phyloP scores from a whole-genome alignment of 1,139 yeast species.

The Candida glucosophila region DNA sequence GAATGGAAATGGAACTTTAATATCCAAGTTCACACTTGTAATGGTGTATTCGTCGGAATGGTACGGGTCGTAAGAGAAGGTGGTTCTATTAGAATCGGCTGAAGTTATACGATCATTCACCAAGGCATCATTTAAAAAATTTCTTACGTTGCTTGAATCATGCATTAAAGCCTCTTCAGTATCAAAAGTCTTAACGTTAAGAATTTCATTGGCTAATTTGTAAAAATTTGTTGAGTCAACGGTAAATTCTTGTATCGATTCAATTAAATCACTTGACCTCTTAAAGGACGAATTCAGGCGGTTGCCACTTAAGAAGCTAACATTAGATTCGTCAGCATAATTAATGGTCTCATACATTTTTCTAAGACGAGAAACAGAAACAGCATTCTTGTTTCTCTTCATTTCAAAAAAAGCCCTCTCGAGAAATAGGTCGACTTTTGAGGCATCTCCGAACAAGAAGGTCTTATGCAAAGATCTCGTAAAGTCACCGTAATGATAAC shows the following conservation, averaged over 20 bases:
- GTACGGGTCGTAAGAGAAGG: slow-evolving; percentile 30
- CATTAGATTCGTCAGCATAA: too few relatives aligned
- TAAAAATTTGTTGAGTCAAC: slow-evolving; percentile 35
- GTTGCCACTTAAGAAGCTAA: too few relatives aligned
- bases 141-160: slow-evolving; percentile 25
- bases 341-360: slow-evolving; percentile 12
- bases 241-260: slow-evolving; percentile 20
- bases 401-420: slow-evolving; percentile 26
- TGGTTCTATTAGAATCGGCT: slow-evolving; percentile 8
- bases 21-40: slow-evolving; percentile 48
- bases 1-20: slow-evolving; percentile 77
- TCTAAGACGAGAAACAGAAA: slow-evolving; percentile 22
- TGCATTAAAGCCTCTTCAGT: slow-evolving; percentile 43
- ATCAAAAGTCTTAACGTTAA: slow-evolving; percentile 57
- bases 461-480: slow-evolving; percentile 42
- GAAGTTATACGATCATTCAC: slow-evolving; percentile 14
- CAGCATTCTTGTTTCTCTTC: slow-evolving; percentile 21
- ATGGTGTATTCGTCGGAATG: slow-evolving; percentile 32
- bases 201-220: slow-evolving; percentile 54
- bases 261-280: too few relatives aligned
- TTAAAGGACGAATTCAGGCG: slow-evolving; percentile 11
- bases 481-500: slow-evolving; percentile 45
- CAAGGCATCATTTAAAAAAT: slow-evolving; percentile 30
- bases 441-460: slow-evolving; percentile 42
- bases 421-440: slow-evolving; percentile 40